These are phyloP conservation scores for Phtheirospermum japonicum DNA, from an alignment of 257 asterid species.

Conservation along the genomic window DNA sequence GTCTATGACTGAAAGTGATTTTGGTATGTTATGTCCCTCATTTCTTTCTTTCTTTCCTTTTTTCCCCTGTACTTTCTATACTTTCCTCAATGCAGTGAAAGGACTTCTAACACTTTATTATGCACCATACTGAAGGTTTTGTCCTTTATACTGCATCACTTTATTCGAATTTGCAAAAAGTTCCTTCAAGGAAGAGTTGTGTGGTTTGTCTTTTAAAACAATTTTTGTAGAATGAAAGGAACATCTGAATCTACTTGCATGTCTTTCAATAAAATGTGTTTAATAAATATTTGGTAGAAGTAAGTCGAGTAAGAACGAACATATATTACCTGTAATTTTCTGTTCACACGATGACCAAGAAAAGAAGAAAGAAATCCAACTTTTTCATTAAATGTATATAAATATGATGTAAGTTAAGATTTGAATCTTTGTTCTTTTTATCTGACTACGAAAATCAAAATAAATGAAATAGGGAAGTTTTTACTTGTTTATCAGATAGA, in stretches of 20 bases:
- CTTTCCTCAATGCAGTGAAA: neutral
- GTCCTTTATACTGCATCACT: conserved; percentile 16
- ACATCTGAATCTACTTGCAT: conserved; percentile 20
- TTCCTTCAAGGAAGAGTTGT: conserved; percentile 12
- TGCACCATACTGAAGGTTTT: conserved; percentile 17
- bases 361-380: conserved; percentile 2
- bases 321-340: conserved; percentile 11
- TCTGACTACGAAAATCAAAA: neutral
- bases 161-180: conserved; percentile 16
- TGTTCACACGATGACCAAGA: conserved; percentile 24
- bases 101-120: conserved; percentile 12
- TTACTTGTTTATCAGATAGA: neutral
- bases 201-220: neutral
- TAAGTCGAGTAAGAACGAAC: conserved; percentile 13
- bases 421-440: neutral
- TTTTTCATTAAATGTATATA: neutral
- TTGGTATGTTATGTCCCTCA: conserved; percentile 37
- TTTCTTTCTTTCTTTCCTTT: neutral
- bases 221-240: conserved; percentile 17
- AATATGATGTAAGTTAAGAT: neutral
- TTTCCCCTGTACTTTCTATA: conserved; percentile 7
- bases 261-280: conserved; percentile 16
- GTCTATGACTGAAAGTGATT: conserved; percentile 34
- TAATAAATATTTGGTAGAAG: neutral
- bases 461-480: neutral